Base-by-base conservation (phyloP, 495 filamentous ascomycete genomes). In the Daldinia concentrica region DNA sequence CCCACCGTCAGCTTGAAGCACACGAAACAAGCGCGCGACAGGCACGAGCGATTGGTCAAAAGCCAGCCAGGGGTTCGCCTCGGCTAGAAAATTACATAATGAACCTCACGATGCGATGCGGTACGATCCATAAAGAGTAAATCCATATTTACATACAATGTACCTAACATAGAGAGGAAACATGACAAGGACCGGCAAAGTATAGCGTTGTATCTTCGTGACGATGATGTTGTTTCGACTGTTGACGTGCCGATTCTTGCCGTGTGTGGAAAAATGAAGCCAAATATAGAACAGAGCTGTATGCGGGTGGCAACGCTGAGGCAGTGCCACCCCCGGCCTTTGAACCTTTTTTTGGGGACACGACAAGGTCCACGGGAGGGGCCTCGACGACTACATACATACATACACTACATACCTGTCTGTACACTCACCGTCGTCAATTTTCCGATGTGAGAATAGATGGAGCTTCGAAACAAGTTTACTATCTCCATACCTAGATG, bases 201-300 rank as follows among this genome's bases (percentile, higher is more conserved):
- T 66, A 60, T 34, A 48, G 15, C 41, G n/a, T 54, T 45, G 61
- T 65, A 70, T 60, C 36, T 27, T n/a, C 51, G 11, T 58, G 43
- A 69, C 62, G 43, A 69, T 62, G 50, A 62, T 64, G 64, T 57
- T 68, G 55, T 72, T 68, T 62, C 50, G 34, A 59, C 30, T 55
- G 39, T 14, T 61, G 7, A 32, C 48, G 58, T 54, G 71, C 71
- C 61, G 70, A 73, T 73, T 73, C 70, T 50, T 73, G 41, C 61
- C 65, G 24, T 68, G 57, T 69, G 54, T 27, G 51, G 57, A 45
- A 37, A 12, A 32, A 32, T 12, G 30, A 27, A n/a, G 69, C 71
- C 66, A 73, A 73, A 73, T 73, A 69, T 73, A 73, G 71, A 69
- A 73, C 57, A 62, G 41, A 72, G 62, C 64, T 64, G 57, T 29